Percentiles rank a stretch among this genome's conserved stretches.
These are phyloP conservation scores for Pinus albicaulis DNA, from an alignment of 75 land plant genomes.

Conservation along the genomic window DNA sequence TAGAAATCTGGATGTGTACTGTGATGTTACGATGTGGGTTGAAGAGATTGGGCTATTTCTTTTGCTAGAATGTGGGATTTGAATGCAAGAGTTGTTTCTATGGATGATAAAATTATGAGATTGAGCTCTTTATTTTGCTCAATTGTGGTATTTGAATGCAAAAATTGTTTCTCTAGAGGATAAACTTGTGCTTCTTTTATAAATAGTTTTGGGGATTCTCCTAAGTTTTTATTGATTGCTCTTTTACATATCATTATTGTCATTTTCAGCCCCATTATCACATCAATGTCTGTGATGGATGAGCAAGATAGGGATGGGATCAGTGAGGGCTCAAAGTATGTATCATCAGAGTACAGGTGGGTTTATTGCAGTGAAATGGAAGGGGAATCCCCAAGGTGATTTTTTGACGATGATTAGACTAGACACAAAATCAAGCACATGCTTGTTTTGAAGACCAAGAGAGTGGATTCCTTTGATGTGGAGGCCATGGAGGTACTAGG, in stretches of 20 bases:
- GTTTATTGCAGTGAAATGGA: constrained; percentile 80
- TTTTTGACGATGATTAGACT: constrained; percentile 21
- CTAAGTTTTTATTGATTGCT: too few species aligned
- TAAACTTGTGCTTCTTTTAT: too few species aligned
- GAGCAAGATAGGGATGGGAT: constrained; percentile 1
- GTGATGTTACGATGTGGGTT: constrained; percentile 7
- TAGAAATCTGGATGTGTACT: neutral
- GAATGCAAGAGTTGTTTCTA: constrained; percentile 4
- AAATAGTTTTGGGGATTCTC: too few species aligned
- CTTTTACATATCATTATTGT: too few species aligned
- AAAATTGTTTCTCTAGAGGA: neutral
- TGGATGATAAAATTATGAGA: neutral
- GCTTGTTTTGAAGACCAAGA: constrained; percentile 46
- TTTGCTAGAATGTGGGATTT: constrained; percentile 7
- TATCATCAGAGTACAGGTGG: constrained; percentile 35
- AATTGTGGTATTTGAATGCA: constrained; percentile 3
- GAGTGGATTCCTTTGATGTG: constrained; percentile 73
- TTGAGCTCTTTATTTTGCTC: too few species aligned
- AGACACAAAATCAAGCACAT: constrained; percentile 24
- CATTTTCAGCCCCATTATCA: too few species aligned
- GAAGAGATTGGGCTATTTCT: constrained; percentile 7
- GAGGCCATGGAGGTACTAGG: constrained; percentile 65
- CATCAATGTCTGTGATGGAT: neutral
- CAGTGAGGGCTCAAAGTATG: neutral
- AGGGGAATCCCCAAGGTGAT: constrained; percentile 44